Conservation (phyloP, 192 early-diverging fungal genomes). For the Backusella sp. region DNA sequence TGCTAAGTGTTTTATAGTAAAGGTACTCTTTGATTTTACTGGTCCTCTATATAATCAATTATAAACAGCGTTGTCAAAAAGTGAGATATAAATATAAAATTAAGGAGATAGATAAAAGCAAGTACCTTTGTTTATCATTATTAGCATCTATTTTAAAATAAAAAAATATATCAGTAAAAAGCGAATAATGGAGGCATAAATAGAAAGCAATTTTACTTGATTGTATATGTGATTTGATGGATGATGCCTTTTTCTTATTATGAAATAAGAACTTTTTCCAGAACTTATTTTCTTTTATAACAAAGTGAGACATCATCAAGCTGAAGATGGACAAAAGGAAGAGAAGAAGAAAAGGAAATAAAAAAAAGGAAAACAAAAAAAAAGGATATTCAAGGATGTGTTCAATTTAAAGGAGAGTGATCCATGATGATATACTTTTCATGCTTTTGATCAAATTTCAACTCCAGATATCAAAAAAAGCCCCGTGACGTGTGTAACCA, state of each 20-base stretch:
- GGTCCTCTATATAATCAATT: not conserved
- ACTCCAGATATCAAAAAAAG: not conserved
- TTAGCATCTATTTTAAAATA: not conserved
- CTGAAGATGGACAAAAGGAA: not conserved
- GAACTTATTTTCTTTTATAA: not conserved
- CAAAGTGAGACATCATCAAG: not conserved
- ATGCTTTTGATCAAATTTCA: not conserved
- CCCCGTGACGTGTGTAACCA: not conserved
- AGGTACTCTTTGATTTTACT: not conserved
- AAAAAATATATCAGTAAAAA: not conserved
- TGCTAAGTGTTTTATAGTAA: not conserved
- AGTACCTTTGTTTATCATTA: slow-evolving; percentile 2
- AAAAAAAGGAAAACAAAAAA: not conserved
- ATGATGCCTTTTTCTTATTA: slow-evolving; percentile 2
- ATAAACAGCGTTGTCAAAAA: not conserved
- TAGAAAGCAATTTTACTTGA: not conserved
- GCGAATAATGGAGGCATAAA: not conserved
- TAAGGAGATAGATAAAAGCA: not conserved
- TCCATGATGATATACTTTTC: not conserved
- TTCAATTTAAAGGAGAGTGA: not conserved
- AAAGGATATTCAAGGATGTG: slow-evolving; percentile 4
- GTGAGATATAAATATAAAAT: not conserved
- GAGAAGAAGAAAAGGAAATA: not conserved
- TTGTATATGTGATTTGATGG: not conserved
- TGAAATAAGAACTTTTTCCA: not conserved